Evolutionary conservation across 139 green algal genomes (phyloP).

Genomic region (Zygnema cylindricum): DNA sequence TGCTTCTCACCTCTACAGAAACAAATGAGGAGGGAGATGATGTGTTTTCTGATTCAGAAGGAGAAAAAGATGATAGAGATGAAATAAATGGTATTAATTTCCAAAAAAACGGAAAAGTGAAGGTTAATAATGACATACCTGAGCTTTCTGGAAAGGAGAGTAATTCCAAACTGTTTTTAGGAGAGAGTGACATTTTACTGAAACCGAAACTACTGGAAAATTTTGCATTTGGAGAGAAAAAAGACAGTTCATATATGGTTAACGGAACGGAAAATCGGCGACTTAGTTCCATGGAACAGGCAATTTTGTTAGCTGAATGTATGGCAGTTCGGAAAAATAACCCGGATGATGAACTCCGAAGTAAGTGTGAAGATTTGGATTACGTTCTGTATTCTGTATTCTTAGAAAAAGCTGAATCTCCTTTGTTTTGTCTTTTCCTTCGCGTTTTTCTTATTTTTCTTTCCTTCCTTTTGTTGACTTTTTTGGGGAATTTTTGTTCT

Average conservation of each 20-base stretch:
- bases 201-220: not conserved
- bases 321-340: constrained; percentile 8
- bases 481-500: no score
- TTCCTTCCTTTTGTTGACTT: not conserved
- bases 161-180: not conserved
- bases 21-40: not conserved
- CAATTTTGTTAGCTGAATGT: not conserved
- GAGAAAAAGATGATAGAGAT: not conserved
- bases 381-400: not conserved
- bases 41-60: not conserved
- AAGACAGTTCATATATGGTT: not conserved
- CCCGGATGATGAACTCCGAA: constrained; percentile 15
- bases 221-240: not conserved
- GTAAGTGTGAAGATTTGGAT: not conserved
- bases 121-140: not conserved
- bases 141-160: not conserved
- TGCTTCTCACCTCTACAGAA: not conserved
- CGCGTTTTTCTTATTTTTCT: not conserved
- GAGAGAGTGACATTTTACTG: constrained; percentile 31
- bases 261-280: not conserved
- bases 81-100: not conserved
- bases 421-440: not conserved
- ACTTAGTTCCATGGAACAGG: not conserved
- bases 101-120: not conserved
- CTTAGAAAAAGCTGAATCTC: not conserved